Conservation (phyloP, 2,329 filamentous ascomycete species). For the Metarhizium brunneum region DNA sequence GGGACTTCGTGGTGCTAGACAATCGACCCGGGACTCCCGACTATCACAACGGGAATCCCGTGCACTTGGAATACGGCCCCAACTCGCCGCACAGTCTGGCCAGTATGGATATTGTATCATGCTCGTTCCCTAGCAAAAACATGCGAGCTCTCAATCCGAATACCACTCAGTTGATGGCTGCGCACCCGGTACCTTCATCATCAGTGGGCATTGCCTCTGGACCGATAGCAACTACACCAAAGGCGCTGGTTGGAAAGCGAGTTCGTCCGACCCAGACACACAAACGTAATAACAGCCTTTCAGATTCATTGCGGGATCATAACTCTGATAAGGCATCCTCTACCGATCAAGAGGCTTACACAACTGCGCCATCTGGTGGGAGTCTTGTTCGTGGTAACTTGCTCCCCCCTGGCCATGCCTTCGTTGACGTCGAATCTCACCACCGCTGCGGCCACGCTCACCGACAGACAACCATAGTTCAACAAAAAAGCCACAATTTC, state of each 20-base stretch:
- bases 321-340: conserved; percentile 40
- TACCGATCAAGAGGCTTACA: conserved; percentile 47
- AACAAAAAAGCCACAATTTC: conserved; percentile 26
- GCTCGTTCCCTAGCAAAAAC: conserved; percentile 50
- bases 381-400: conserved; percentile 82
- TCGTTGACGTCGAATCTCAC: conserved; percentile 58
- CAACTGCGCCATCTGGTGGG: conserved; percentile 62
- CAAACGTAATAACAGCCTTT: conserved; percentile 80
- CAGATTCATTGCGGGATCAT: conserved; percentile 71
- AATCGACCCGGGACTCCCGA: conserved; percentile 41
- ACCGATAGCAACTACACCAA: conserved; percentile 49
- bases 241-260: conserved; percentile 48
- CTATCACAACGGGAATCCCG: conserved; percentile 16
- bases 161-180: conserved; percentile 34
- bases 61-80: conserved; percentile 12
- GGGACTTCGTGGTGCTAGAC: conserved; percentile 35
- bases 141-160: conserved; percentile 29
- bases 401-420: conserved; percentile 72
- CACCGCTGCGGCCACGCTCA: conserved; percentile 34
- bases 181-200: conserved; percentile 47
- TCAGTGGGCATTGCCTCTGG: conserved; percentile 36
- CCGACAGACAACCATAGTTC: conserved; percentile 45
- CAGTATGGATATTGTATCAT: conserved; percentile 53
- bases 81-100: conserved; percentile 46
- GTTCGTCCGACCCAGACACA: conserved; percentile 52